Evolutionary conservation across 2,329 filamentous ascomycete species (phyloP).

Genomic region (Cercospora brassicicola): DNA sequence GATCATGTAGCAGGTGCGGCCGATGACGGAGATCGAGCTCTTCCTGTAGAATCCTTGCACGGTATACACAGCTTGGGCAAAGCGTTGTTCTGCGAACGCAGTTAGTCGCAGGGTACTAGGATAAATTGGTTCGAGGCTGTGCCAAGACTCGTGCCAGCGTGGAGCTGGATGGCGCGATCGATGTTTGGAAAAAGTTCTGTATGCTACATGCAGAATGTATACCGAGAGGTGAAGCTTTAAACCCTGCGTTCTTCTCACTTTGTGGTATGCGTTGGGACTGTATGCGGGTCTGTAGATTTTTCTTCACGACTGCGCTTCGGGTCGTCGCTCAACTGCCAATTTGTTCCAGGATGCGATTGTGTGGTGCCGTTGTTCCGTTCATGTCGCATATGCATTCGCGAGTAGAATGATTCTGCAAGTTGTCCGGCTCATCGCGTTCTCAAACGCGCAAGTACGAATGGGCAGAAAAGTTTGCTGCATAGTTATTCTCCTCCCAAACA

Average conservation of each 20-base stretch:
- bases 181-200: not conserved
- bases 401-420: constrained; percentile 2
- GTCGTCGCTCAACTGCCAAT: not conserved
- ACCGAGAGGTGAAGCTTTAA: not conserved
- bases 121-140: not conserved
- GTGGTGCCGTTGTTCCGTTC: not conserved
- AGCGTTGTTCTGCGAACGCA: not conserved
- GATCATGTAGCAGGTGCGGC: constrained; percentile 5
- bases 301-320: not conserved
- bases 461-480: not conserved
- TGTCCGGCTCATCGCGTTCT: constrained; percentile 7
- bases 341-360: not conserved
- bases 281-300: not conserved
- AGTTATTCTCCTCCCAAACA: constrained; percentile 20
- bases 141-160: constrained; percentile 7
- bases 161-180: constrained; percentile 2
- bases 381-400: not conserved
- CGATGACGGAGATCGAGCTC: constrained; percentile 3
- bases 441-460: not conserved
- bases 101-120: not conserved
- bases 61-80: not conserved
- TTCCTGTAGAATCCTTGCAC: constrained; percentile 7
- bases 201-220: not conserved
- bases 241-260: not conserved
- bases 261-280: not conserved